Evolutionary conservation across 352 stramenopile genomes (phyloP), one percentile per base, ranked within the genome.

Genomic region (Globisporangium alternatum): DNA sequence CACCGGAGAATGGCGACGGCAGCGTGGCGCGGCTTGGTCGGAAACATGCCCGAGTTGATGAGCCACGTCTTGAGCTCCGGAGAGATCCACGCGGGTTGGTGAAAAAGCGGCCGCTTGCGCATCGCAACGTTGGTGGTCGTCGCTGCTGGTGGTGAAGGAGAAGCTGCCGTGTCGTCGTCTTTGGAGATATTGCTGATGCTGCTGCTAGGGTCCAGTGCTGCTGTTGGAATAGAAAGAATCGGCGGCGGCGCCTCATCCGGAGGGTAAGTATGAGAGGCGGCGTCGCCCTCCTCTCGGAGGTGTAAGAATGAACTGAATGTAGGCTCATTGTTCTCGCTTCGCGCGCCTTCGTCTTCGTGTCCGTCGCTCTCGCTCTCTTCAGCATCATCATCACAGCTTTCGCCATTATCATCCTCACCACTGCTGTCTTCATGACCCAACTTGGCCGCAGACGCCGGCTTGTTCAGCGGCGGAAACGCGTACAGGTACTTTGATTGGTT

Each of bases 1-100:
- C 51, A 47, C 22, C 28, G 41, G 35, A 64, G n/a, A 8, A 21
- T 33, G 28, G 45, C 43, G 41, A n/a, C 54, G 15, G 8, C 25
- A 21, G 43, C 35, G 17, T 41, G 56, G 17, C 30, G 64, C 13
- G 25, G 44, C 15, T 57, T 74, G 48, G 75, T 86, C 8, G 64
- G 65, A 62, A 89, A 89, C 54, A 91, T 69, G 3, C 75, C 71
- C 0, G 78, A 80, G 37, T 47, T 60, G 10, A 86, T 30, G 13
- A 89, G 75, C 78, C 78, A 89, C 31, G 53, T 22, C 21, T 73
- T 70, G 33, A 89, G 68, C 61, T 89, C 80, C 0, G 78, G 72
- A 4, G 79, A 89, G 68, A 90, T 87, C 75, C 76, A 86, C 56
- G 78, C 82, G 19, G 80, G 74, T 35, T 78, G 77, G 68, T 88